Conservation (phyloP, 768 basidiomycete genomes). For the Suillus subluteus region DNA sequence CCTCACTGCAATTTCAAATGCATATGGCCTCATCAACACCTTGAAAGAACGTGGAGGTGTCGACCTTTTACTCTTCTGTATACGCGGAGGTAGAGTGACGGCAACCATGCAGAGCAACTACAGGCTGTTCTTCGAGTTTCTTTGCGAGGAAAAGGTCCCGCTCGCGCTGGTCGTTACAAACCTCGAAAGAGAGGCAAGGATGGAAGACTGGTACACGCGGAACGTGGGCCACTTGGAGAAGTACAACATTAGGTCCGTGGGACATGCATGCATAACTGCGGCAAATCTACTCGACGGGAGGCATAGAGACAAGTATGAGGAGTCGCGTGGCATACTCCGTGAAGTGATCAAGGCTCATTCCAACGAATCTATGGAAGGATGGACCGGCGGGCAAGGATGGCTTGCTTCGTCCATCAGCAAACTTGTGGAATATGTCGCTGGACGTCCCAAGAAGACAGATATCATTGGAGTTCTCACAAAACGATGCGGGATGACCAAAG, state of each 20-base stretch:
- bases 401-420: constrained; percentile 1
- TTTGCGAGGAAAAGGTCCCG: constrained; percentile 41
- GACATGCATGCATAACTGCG: constrained; percentile 47
- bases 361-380: neutral
- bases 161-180: constrained; percentile 41
- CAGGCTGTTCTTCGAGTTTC: constrained; percentile 43
- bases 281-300: constrained; percentile 23
- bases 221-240: constrained; percentile 28
- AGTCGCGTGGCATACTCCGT: constrained; percentile 28
- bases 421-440: neutral
- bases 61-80: constrained; percentile 44
- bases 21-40: constrained; percentile 36
- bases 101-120: constrained; percentile 44
- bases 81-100: constrained; percentile 44
- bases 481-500: constrained; percentile 28
- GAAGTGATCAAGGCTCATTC: neutral
- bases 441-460: neutral
- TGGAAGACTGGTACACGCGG: constrained; percentile 40
- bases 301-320: constrained; percentile 35
- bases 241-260: constrained; percentile 33
- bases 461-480: neutral
- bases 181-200: constrained; percentile 38
- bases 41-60: constrained; percentile 38
- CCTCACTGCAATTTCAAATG: constrained; percentile 34
- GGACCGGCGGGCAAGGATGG: constrained; percentile 20